Evolutionary conservation across 805 yeast genomes (phyloP).

Genomic region (Lipomyces oligophaga): DNA sequence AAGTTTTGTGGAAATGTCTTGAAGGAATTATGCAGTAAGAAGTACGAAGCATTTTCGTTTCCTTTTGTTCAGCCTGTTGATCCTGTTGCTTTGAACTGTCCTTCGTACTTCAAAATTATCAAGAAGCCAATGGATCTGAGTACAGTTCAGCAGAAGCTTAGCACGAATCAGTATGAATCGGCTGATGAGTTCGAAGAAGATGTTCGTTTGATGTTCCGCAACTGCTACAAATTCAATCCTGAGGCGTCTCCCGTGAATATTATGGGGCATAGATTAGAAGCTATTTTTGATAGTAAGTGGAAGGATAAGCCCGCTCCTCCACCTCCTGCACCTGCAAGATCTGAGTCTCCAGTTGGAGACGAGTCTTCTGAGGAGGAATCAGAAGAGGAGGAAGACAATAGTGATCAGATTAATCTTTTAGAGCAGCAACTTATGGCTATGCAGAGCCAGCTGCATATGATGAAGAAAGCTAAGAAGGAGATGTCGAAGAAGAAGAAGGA

Average conservation of each 20-base stretch:
- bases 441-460: conserved; percentile 76
- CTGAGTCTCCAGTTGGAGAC: conserved; percentile 32
- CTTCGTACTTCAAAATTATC: conserved; percentile 79
- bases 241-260: conserved; percentile 93
- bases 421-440: conserved; percentile 83
- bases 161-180: conserved; percentile 81
- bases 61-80: conserved; percentile 95
- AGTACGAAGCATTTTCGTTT: conserved; percentile 77
- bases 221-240: conserved; percentile 91
- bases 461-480: conserved; percentile 74
- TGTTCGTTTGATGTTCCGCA: conserved; percentile 74
- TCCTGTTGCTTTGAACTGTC: conserved; percentile 88
- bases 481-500: conserved; percentile 50
- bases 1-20: conserved; percentile 78
- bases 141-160: conserved; percentile 72
- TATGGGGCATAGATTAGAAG: conserved; percentile 92
- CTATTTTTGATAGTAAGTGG: conserved; percentile 84
- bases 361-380: conserved; percentile 48
- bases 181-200: conserved; percentile 86
- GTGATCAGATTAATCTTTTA: conserved; percentile 81
- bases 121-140: conserved; percentile 94
- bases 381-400: conserved; percentile 59
- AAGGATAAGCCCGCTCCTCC: conserved; percentile 58
- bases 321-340: conserved; percentile 56
- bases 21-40: conserved; percentile 77